These are phyloP conservation scores for Dactylorhiza incarnata DNA, from an alignment of 106 monocot genomes.

Conservation along the genomic window DNA sequence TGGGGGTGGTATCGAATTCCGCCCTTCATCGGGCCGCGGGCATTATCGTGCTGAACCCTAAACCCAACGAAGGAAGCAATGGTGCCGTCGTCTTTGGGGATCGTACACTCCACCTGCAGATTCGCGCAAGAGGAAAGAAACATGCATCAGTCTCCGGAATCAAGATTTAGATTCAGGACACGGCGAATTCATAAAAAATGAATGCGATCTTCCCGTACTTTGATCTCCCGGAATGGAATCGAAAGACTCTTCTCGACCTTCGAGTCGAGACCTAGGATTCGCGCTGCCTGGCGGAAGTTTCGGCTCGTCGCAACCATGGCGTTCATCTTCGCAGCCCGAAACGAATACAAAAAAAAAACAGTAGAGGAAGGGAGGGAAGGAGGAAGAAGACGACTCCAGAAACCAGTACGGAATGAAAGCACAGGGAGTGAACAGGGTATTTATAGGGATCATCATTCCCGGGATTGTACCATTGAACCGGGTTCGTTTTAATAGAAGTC, in stretches of 20 bases:
- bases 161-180: not conserved
- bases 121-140: not conserved
- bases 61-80: slow-evolving; percentile 82
- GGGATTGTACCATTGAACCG: not conserved
- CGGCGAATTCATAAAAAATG: not conserved
- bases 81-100: slow-evolving; percentile 85
- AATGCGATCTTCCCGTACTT: slow-evolving; percentile 21
- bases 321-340: slow-evolving; percentile 40
- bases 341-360: not conserved
- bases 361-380: no score
- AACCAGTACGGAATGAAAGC: not conserved
- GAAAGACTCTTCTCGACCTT: slow-evolving; percentile 91
- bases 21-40: slow-evolving; percentile 95
- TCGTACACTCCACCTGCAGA: slow-evolving; percentile 87
- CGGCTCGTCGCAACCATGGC: slow-evolving; percentile 81
- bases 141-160: not conserved
- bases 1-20: slow-evolving; percentile 93
- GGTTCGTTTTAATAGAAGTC: no score
- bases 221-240: slow-evolving; percentile 95
- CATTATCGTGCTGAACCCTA: slow-evolving; percentile 94
- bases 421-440: not conserved
- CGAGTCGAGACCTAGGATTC: slow-evolving; percentile 72
- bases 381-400: not conserved
- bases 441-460: not conserved
- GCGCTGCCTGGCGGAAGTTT: slow-evolving; percentile 78